Percentiles rank a stretch among this genome's conserved stretches.
These are phyloP conservation scores for Apostasia ramifera DNA, from an alignment of 106 monocot genomes.

Conservation along the genomic window DNA sequence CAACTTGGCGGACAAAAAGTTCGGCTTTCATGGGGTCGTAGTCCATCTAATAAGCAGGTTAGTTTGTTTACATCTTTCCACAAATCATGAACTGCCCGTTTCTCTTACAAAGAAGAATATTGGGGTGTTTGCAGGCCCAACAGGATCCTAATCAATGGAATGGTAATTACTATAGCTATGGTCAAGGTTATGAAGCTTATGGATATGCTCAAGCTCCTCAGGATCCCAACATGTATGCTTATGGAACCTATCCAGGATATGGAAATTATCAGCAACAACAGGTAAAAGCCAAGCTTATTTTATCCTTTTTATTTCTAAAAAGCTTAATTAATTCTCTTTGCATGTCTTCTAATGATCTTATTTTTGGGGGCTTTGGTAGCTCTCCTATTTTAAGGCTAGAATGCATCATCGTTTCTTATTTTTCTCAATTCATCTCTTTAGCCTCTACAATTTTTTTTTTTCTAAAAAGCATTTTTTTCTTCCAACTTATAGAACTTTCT, in stretches of 20 bases:
- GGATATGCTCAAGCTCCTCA: slow-evolving; percentile 45
- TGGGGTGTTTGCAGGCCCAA: slow-evolving; percentile 20
- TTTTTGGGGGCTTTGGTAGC: too few species aligned
- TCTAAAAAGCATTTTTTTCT: too few species aligned
- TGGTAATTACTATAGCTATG: slow-evolving; percentile 36
- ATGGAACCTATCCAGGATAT: slow-evolving; percentile 55
- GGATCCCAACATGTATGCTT: slow-evolving; percentile 54
- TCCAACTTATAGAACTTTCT: too few species aligned
- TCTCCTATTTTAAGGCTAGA: too few species aligned
- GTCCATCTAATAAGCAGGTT: slow-evolving; percentile 59
- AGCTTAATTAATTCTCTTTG: too few species aligned
- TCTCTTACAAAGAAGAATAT: neutral
- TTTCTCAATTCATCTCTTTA: too few species aligned
- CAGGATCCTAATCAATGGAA: slow-evolving; percentile 37
- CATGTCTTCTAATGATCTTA: too few species aligned
- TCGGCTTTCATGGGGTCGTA: slow-evolving; percentile 80
- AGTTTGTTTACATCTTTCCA: neutral
- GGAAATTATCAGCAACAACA: slow-evolving; percentile 43
- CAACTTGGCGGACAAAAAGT: slow-evolving; percentile 52
- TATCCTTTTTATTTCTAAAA: too few species aligned
- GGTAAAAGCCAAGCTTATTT: neutral
- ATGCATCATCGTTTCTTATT: too few species aligned
- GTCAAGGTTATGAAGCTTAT: slow-evolving; percentile 32
- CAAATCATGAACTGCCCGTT: neutral
- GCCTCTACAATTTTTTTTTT: too few species aligned